Base-by-base conservation (phyloP, 2,329 filamentous ascomycete genomes). In the Rutstroemia sp. region DNA sequence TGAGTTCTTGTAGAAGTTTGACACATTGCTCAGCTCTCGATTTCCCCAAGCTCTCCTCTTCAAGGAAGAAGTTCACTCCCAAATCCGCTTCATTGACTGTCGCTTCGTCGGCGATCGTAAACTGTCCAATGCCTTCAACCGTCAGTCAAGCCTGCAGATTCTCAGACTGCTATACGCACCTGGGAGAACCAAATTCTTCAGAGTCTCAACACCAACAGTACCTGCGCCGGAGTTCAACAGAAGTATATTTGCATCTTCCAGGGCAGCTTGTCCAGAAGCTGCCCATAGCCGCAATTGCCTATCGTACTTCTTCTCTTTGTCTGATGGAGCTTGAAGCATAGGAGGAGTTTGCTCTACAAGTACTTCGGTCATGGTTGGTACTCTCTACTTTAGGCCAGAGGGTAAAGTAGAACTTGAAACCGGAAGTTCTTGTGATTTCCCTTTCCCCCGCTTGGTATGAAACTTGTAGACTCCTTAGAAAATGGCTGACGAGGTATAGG, bases 151-250 rank as follows among this genome's bases (percentile, higher is more conserved):
- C 51, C 42, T 14, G 5, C 18, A 18, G 21, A 19, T 39, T 1
- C 4, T 4, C 16, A 21, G n/a, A 27, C 14, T 23, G 19, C 19
- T 47, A 41, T 42, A 64, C 71, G 54, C 71, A 84, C 85, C 90
- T 57, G 94, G 94, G 8, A 99, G 76, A 3, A 99, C 89, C n/a
- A 99, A 82, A 69, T 99, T 99, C 78, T 99, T 99, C 60, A 99
- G 79, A 0, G 92, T 86, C 72, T 99, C 94, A 12, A 95, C 80
- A 14, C 92, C 94, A 37, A 91, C 88, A 2, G 91, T 88, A 9
- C 92, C 92, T n/a, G 87, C 75, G 2, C 90, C 88, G 0, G 87
- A 89, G 72, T 96, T 96, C 59, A 99, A 76, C 5, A 99, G 79
- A 12, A 97, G 81, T n/a, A 99, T 86, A 64, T 95, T 88, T 21